Percentiles rank a stretch among this genome's conserved stretches.
Evolutionary conservation across 768 basidiomycete genomes (phyloP).

Genomic region (Amanita rubescens): DNA sequence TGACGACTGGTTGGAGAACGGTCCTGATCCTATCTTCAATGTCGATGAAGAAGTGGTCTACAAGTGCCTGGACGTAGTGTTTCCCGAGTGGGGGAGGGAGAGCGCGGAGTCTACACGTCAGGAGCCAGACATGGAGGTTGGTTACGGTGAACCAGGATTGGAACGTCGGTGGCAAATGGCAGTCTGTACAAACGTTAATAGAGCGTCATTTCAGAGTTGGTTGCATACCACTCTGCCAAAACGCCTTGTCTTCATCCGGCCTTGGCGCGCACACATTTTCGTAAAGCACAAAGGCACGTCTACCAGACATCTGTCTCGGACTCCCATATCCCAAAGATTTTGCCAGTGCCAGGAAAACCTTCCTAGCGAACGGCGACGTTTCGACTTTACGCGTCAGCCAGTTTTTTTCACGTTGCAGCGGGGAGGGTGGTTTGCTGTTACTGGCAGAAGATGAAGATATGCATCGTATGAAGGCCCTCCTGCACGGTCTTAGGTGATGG

Average conservation of each 20-base stretch:
- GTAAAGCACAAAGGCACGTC: slow-evolving; percentile 53
- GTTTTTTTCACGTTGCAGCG: slow-evolving; percentile 20
- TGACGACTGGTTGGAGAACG: slow-evolving; percentile 57
- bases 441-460: not conserved
- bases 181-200: slow-evolving; percentile 44
- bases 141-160: slow-evolving; percentile 96
- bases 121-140: slow-evolving; percentile 88
- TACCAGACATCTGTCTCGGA: slow-evolving; percentile 52
- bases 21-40: slow-evolving; percentile 84
- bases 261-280: slow-evolving; percentile 44
- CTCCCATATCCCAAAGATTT: slow-evolving; percentile 52
- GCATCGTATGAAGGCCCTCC: not conserved
- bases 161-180: slow-evolving; percentile 83
- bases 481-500: not conserved
- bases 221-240: slow-evolving; percentile 57
- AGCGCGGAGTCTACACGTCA: slow-evolving; percentile 81
- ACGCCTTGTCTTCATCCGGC: slow-evolving; percentile 51
- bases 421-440: not conserved
- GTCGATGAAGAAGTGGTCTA: slow-evolving; percentile 95
- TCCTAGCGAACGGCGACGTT: slow-evolving; percentile 38
- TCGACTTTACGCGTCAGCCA: slow-evolving; percentile 54
- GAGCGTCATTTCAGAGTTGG: not conserved
- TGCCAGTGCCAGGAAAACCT: slow-evolving; percentile 40
- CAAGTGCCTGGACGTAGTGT: slow-evolving; percentile 69
- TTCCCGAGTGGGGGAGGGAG: slow-evolving; percentile 62